A percentile compares a stretch with the other conserved stretches of the same genome.
These are phyloP conservation scores for Piloderma croceum DNA, from an alignment of 768 basidiomycete species.

Conservation along the genomic window DNA sequence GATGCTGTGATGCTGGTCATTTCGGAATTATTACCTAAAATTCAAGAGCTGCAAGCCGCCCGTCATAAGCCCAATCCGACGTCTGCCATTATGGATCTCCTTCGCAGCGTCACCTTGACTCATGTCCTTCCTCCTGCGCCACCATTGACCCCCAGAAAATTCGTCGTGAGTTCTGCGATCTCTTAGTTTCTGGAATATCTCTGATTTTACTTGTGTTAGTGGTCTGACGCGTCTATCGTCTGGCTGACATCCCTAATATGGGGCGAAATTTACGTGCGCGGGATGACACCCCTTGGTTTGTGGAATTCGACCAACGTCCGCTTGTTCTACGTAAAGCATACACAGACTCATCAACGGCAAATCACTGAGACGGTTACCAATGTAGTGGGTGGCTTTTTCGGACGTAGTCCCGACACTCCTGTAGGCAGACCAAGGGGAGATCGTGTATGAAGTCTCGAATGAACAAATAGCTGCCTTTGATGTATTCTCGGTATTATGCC, in stretches of 20 bases:
- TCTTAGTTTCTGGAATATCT: slow-evolving; percentile 5
- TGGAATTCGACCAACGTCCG: slow-evolving; percentile 90
- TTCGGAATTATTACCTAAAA: slow-evolving; percentile 79
- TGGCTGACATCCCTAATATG: slow-evolving; percentile 94
- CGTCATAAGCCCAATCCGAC: slow-evolving; percentile 56
- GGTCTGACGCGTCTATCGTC: slow-evolving; percentile 86
- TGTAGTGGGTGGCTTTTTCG: slow-evolving; percentile 73
- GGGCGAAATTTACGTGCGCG: slow-evolving; percentile 92
- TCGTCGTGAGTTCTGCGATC: slow-evolving; percentile 51
- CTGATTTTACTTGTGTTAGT: slow-evolving; percentile 40
- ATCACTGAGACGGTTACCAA: slow-evolving; percentile 75
- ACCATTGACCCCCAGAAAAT: slow-evolving; percentile 62
- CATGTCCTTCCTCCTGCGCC: slow-evolving; percentile 72
- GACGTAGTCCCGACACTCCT: no score
- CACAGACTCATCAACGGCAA: slow-evolving; percentile 61
- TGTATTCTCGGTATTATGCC: no score
- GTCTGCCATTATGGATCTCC: slow-evolving; percentile 66
- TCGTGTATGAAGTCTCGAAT: no score
- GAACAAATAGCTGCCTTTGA: no score
- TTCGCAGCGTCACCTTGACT: slow-evolving; percentile 61
- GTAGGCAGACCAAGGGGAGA: no score
- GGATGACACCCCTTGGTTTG: slow-evolving; percentile 79
- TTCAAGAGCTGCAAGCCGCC: slow-evolving; percentile 76
- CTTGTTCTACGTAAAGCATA: slow-evolving; percentile 87
- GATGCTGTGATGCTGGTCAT: slow-evolving; percentile 85